These are phyloP conservation scores for Suhomyces canberraensis DNA, from an alignment of 805 yeast species.

Conservation along the genomic window DNA sequence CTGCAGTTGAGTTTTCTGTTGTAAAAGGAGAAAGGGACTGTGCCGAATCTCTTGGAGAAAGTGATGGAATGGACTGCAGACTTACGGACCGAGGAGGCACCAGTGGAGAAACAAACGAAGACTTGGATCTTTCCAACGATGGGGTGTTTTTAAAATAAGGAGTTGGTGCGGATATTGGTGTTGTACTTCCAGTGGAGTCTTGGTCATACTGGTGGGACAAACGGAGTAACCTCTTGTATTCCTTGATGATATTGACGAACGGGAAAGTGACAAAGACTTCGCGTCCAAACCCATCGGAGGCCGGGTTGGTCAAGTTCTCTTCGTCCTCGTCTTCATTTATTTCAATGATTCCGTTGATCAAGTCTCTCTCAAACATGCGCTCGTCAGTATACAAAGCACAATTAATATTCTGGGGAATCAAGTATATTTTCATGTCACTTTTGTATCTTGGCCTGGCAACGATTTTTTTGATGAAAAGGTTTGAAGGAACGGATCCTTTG, in stretches of 20 bases:
- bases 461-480: conserved; percentile 51
- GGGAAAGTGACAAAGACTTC: conserved; percentile 14
- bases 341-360: conserved; percentile 47
- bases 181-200: too few species aligned
- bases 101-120: too few species aligned
- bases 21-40: too few species aligned
- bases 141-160: too few species aligned
- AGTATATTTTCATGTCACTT: conserved; percentile 58
- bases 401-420: conserved; percentile 42
- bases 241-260: conserved; percentile 4
- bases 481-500: conserved; percentile 42
- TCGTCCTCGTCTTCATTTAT: conserved; percentile 15
- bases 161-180: too few species aligned
- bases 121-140: too few species aligned
- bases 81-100: too few species aligned
- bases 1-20: too few species aligned
- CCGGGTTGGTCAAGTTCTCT: background rate
- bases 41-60: too few species aligned
- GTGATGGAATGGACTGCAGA: too few species aligned
- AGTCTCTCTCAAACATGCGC: conserved; percentile 50
- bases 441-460: conserved; percentile 64
- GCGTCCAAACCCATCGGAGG: conserved; percentile 8
- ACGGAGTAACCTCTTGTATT: conserved; percentile 5
- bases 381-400: conserved; percentile 45
- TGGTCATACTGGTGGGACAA: background rate